phyloP scores from a whole-genome alignment of 306 rosid species.

The Psophocarpus tetragonolobus region DNA sequence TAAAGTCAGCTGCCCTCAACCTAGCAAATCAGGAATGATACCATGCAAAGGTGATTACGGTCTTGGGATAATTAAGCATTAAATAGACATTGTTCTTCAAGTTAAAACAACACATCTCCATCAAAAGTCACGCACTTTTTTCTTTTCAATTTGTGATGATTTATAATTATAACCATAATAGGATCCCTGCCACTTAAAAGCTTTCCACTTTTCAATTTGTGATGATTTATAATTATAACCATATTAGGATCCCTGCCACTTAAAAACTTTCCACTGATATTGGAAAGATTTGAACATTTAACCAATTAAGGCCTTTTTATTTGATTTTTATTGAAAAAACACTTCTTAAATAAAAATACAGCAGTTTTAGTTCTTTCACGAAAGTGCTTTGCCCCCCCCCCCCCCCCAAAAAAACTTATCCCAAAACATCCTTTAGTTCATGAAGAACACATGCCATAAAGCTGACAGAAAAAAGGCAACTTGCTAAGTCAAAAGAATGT shows the following conservation, averaged over 20 bases:
- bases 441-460: conserved; percentile 2
- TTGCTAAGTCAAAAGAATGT: conserved; percentile 16
- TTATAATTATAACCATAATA: conserved; percentile 2
- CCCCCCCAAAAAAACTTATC: too few species aligned
- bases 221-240: conserved; percentile 6
- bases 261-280: neutral
- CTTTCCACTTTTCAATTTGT: neutral
- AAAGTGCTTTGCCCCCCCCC: too few species aligned
- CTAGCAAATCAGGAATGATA: neutral
- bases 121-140: neutral
- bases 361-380: neutral
- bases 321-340: neutral
- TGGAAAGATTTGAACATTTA: neutral
- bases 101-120: neutral
- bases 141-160: conserved; percentile 8
- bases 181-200: neutral
- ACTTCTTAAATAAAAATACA: neutral
- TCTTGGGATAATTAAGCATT: neutral
- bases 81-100: neutral
- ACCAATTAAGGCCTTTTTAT: neutral
- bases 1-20: neutral
- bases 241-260: neutral
- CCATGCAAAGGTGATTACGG: neutral
- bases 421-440: neutral
- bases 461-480: neutral